Conservation (phyloP, 768 basidiomycete genomes). For the Boletus pseudopeckii region DNA sequence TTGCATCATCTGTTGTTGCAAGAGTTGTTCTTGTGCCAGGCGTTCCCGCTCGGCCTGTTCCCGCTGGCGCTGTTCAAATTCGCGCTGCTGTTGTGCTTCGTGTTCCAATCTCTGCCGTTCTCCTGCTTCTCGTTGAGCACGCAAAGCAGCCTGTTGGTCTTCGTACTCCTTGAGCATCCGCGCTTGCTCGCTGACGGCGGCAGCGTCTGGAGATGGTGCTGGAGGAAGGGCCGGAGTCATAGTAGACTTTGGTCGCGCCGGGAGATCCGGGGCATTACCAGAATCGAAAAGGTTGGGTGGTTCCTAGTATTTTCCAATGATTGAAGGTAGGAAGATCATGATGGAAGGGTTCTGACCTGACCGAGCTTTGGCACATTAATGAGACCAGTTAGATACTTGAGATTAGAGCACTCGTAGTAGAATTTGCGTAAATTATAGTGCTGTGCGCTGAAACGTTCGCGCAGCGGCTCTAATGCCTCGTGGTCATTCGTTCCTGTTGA, state of each 20-base stretch:
- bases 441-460: constrained; percentile 84
- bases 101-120: constrained; percentile 75
- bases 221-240: constrained; percentile 63
- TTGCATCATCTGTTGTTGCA: constrained; percentile 80
- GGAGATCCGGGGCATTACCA: constrained; percentile 81
- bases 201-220: constrained; percentile 65
- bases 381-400: constrained; percentile 94
- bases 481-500: constrained; percentile 77
- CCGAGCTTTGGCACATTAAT: constrained; percentile 99
- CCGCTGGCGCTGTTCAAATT: constrained; percentile 86
- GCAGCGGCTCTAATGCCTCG: constrained; percentile 86
- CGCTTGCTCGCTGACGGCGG: constrained; percentile 83
- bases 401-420: constrained; percentile 98
- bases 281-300: constrained; percentile 91
- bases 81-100: constrained; percentile 75
- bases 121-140: constrained; percentile 76
- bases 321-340: neutral
- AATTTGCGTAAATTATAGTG: constrained; percentile 94
- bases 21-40: constrained; percentile 82
- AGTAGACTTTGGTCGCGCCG: constrained; percentile 67
- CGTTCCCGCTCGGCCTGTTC: constrained; percentile 88
- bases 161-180: constrained; percentile 96
- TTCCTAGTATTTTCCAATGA: constrained; percentile 51
- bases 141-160: constrained; percentile 87
- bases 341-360: constrained; percentile 45